Percentiles rank a stretch among this genome's conserved stretches.
Conservation (phyloP, 306 rosid species). For the Hippophae rhamnoides region DNA sequence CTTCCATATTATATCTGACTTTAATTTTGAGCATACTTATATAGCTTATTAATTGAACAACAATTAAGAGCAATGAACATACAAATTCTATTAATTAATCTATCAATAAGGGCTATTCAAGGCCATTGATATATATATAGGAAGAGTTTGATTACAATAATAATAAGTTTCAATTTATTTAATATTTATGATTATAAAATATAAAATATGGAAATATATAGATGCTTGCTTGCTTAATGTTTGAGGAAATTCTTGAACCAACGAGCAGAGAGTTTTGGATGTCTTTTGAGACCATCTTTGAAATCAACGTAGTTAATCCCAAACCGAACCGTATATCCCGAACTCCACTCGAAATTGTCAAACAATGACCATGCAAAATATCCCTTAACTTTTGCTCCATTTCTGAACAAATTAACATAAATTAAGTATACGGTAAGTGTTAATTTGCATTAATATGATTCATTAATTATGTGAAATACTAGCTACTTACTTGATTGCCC, state of each 20-base stretch:
- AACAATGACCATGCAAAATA: conserved; percentile 30
- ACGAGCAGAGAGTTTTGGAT: conserved; percentile 23
- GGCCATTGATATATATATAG: too few relatives aligned
- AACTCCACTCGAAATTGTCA: conserved; percentile 28
- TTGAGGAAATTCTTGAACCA: conserved; percentile 25
- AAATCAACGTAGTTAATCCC: conserved; percentile 28
- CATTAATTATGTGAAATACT: background rate
- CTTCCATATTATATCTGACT: too few relatives aligned
- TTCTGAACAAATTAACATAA: background rate
- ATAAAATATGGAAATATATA: conserved; percentile 18
- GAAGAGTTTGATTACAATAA: background rate
- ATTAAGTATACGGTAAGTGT: too few relatives aligned
- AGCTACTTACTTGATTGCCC: conserved; percentile 27
- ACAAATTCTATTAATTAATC: too few relatives aligned
- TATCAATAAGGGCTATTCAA: too few relatives aligned
- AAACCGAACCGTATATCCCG: conserved; percentile 22
- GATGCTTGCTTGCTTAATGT: background rate
- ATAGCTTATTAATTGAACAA: too few relatives aligned
- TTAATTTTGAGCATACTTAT: too few relatives aligned
- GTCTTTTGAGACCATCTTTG: conserved; percentile 18
- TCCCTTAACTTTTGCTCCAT: conserved; percentile 27
- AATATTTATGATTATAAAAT: background rate
- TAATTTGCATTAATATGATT: background rate
- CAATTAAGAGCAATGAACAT: too few relatives aligned
- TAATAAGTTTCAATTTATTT: background rate